A percentile compares a stretch with the other conserved stretches of the same genome.
These are phyloP conservation scores for Trichoderma brevicompactum DNA, from an alignment of 2,329 filamentous ascomycete genomes.

Conservation along the genomic window DNA sequence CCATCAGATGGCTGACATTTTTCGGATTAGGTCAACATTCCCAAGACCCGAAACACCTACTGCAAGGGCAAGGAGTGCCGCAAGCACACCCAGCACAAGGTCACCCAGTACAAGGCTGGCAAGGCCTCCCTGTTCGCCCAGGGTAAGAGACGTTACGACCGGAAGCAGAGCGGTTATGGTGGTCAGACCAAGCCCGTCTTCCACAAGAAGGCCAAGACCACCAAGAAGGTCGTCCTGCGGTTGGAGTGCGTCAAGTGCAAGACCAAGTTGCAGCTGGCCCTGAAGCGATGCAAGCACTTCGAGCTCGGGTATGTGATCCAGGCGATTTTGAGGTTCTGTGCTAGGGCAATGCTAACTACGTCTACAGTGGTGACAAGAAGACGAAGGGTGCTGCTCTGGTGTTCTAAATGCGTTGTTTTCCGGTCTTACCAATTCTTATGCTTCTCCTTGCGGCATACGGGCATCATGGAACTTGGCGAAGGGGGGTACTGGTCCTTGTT, in stretches of 20 bases:
- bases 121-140: slow-evolving; percentile 96
- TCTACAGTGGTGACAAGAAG: slow-evolving; percentile 98
- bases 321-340: not conserved
- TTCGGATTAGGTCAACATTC: slow-evolving; percentile 83
- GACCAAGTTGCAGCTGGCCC: slow-evolving; percentile 94
- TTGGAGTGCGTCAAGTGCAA: slow-evolving; percentile 98
- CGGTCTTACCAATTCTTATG: slow-evolving; percentile 48
- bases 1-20: slow-evolving; percentile 34
- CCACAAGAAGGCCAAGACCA: slow-evolving; percentile 99
- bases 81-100: slow-evolving; percentile 90
- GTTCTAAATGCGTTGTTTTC: slow-evolving; percentile 77
- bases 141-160: slow-evolving; percentile 99
- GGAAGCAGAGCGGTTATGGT: slow-evolving; percentile 99
- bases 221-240: slow-evolving; percentile 99
- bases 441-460: slow-evolving; percentile 51
- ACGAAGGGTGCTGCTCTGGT: slow-evolving; percentile 99
- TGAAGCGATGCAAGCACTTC: slow-evolving; percentile 99
- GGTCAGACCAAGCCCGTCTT: slow-evolving; percentile 99
- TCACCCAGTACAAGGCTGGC: slow-evolving; percentile 96
- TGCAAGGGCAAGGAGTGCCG: slow-evolving; percentile 96
- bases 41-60: slow-evolving; percentile 96
- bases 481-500: slow-evolving; percentile 51
- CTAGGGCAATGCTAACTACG: slow-evolving; percentile 46
- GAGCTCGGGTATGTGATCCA: slow-evolving; percentile 85
- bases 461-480: slow-evolving; percentile 56